Evolutionary conservation across 139 green algal genomes (phyloP), one percentile per base, ranked within the genome.

Genomic region (Chlamydomonas urium): DNA sequence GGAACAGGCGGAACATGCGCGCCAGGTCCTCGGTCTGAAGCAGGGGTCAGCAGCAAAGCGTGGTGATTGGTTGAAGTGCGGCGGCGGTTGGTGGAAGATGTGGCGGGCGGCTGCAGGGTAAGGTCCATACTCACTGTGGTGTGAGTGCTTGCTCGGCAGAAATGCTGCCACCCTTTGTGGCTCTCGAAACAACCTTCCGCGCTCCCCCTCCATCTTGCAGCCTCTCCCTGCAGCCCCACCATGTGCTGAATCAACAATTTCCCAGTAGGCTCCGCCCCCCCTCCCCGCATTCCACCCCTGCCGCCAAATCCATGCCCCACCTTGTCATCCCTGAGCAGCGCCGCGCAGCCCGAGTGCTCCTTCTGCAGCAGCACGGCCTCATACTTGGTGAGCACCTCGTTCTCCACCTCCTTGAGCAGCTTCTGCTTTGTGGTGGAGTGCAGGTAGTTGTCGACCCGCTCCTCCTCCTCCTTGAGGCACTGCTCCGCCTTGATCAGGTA

Each of bases 1-100:
- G 81, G 82, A 98, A 99, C 24, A 99, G 87, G n/a, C 92, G 86
- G 89, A 93, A 99, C 95, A 99, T 97, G 47, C 95, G 86, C 3
- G 81, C 81, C 53, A 99, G 82, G 84, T 99, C 95, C 24, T 94
- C 84, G 45, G 87, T 92, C 87, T 92, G 85, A n/a, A n/a, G 56
- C n/a, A n/a, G n/a, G n/a, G n/a, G n/a, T n/a, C n/a, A n/a, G n/a
- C n/a, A n/a, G n/a, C n/a, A n/a, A n/a, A n/a, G n/a, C n/a, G n/a
- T n/a, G n/a, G n/a, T n/a, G n/a, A n/a, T n/a, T n/a, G n/a, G n/a
- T n/a, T n/a, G n/a, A n/a, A n/a, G n/a, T n/a, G n/a, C n/a, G n/a
- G n/a, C n/a, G n/a, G n/a, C n/a, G n/a, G n/a, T n/a, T n/a, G n/a
- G n/a, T n/a, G n/a, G n/a, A n/a, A n/a, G n/a, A n/a, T n/a, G n/a